Base-by-base conservation (phyloP, 768 basidiomycete genomes). In the Suillus fuscotomentosus region DNA sequence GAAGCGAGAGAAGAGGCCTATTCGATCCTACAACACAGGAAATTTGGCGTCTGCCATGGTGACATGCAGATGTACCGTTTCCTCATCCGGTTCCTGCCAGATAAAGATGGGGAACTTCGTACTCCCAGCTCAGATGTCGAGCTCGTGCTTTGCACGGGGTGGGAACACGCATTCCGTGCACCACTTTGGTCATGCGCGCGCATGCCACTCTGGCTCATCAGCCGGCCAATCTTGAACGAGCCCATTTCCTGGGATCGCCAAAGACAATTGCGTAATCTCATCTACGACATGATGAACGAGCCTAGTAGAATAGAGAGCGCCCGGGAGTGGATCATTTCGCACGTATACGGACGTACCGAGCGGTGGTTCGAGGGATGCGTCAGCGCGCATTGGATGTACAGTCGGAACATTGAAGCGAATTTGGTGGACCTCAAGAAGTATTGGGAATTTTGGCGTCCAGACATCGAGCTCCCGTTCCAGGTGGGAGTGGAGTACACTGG, bases 171-270 rank as follows among this genome's bases (percentile, higher is more conserved):
- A 20, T 57, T 64, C 48, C 70, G 73, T 10, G 75, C 73, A 10
- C 75, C 74, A 38, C 69, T 74, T 27, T 75, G 74, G 74, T 73
- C 75, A 22, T 76, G 75, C 57, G 74, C 74, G 39, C 71, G 73
- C 60, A 66, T 75, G 68, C 74, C 74, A 15, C 65, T 65, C 38
- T 75, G 73, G 71, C 63, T 75, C 34, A 39, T 48, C 36, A 71
- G 68, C 20, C 69, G 63, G 62, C 39, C 68, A 5, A 65, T 64
- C 41, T 64, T 67, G 31, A 62, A 65, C 62, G 73, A 72, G 54
- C 66, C 65, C 34, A 64, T 75, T 50, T 63, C 69, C 39, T 70
- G 71, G 68, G 68, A 69, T 15, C 66, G 67, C 13, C 73, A 74
- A 70, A 56, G 63, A 51, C 54, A 68, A 36, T 62, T 69, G 48